Base-by-base conservation (phyloP, 1,139 yeast species). In the Geotrichum cucujoidarum region DNA sequence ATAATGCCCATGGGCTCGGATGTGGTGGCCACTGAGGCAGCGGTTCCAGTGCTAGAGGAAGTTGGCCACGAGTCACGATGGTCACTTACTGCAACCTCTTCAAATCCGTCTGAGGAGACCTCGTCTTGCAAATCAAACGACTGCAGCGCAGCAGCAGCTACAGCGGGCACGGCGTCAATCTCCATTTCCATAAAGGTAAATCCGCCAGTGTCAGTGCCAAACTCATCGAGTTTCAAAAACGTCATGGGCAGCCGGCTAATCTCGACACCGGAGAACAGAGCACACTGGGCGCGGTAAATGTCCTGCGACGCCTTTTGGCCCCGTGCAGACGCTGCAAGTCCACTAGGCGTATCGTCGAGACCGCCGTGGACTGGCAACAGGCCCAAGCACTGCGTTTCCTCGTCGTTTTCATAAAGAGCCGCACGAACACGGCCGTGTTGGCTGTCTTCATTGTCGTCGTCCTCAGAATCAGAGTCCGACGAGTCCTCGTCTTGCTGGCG, bases 221-320 rank as follows among this genome's bases (percentile, higher is more conserved):
- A 47, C 42, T 47, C 53, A 34, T 50, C 47, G 10, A 50, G 36
- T 5, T 29, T 24, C 39, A 50, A 45, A 36, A 46, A 46, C 13
- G 46, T 40, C 17, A 32, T 17, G 10, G 41, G 30, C n/a, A 41
- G 39, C 10, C 50, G 45, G 13, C 50, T 43, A 2, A 50, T 40
- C 27, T 50, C 53, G 30, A 50, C 43, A 4, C 49, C 53, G 6
- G 53, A 43, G 40, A 47, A 50, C 16, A 50, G 39, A 14, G 47
- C n/a, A 24, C 53, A 50, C 21, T 50, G 50, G 17, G 40, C 36
- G 2, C 53, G 39, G 20, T 50, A 50, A 7, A 31, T 29, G 21
- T 50, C 45, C 39, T 37, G 39, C 11, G 43, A 48, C 6, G 42
- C 13, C 11, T 40, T 22, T 14, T 31, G 36, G 8, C 10, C 31